Evolutionary conservation across 495 filamentous ascomycete species (phyloP).

Genomic region (Pseudoneurospora amorphoporcata): DNA sequence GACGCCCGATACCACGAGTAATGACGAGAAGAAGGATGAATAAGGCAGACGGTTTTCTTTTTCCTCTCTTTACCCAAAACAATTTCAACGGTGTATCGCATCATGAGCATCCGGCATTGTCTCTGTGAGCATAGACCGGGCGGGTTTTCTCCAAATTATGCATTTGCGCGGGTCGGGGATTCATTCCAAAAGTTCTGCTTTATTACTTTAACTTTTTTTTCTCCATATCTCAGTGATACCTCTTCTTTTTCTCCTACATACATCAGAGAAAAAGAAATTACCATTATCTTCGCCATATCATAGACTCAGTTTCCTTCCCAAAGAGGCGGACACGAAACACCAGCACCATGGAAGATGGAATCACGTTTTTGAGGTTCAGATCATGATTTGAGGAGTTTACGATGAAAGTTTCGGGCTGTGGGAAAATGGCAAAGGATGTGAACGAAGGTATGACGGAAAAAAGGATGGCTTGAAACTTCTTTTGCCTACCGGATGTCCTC

Average conservation of each 20-base stretch:
- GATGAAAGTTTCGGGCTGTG: neutral
- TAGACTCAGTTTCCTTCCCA: neutral
- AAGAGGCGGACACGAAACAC: neutral
- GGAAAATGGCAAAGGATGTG: neutral
- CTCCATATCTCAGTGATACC: neutral
- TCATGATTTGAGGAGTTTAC: neutral
- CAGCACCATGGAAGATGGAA: neutral
- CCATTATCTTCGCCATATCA: neutral
- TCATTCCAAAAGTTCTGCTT: conserved; percentile 22
- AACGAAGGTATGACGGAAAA: neutral
- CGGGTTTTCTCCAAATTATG: conserved; percentile 26
- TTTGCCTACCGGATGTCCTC: neutral
- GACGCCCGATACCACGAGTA: conserved; percentile 42
- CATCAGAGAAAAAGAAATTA: conserved; percentile 2
- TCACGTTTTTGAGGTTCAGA: neutral
- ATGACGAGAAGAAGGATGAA: conserved; percentile 35
- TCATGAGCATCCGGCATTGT: conserved; percentile 11
- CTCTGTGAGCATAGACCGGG: conserved; percentile 28
- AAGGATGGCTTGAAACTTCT: neutral
- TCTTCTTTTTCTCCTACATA: neutral
- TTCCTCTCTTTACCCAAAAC: conserved; percentile 10
- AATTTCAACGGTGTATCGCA: conserved; percentile 18
- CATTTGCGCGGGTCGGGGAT: conserved; percentile 27
- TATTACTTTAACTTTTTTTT: neutral
- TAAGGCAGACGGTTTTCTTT: conserved; percentile 17